Conservation (phyloP, 2,329 filamentous ascomycete species). For the Fusarium burgessii region DNA sequence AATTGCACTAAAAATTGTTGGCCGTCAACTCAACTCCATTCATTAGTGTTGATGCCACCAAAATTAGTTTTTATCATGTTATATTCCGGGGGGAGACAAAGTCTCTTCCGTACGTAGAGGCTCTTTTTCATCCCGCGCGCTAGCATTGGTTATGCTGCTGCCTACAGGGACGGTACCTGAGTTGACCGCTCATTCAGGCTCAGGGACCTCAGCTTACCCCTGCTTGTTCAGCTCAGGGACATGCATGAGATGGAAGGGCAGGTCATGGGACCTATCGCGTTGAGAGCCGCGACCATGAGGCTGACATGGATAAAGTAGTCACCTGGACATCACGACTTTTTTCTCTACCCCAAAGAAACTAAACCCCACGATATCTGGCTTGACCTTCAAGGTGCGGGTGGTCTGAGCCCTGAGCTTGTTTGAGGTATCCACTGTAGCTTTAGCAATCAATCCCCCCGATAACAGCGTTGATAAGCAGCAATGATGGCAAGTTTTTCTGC, state of each 20-base stretch:
- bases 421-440: constrained; percentile 25
- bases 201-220: constrained; percentile 24
- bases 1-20: background rate
- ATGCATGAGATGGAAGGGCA: background rate
- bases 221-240: constrained; percentile 27
- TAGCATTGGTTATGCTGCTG: constrained; percentile 18
- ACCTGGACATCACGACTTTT: constrained; percentile 20
- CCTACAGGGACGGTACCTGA: constrained; percentile 15
- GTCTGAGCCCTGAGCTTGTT: constrained; percentile 17
- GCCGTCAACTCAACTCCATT: background rate
- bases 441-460: constrained; percentile 10
- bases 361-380: constrained; percentile 26
- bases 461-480: constrained; percentile 10
- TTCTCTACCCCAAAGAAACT: background rate
- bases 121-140: background rate
- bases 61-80: background rate
- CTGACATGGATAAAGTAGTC: constrained; percentile 24
- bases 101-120: background rate
- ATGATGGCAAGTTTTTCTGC: constrained; percentile 13
- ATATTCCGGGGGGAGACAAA: background rate
- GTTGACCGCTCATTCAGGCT: constrained; percentile 29
- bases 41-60: background rate
- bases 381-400: constrained; percentile 15
- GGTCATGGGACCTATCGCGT: constrained; percentile 24
- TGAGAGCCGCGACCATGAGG: constrained; percentile 25